Conservation (phyloP, 768 basidiomycete genomes). For the Russula ochroleuca region DNA sequence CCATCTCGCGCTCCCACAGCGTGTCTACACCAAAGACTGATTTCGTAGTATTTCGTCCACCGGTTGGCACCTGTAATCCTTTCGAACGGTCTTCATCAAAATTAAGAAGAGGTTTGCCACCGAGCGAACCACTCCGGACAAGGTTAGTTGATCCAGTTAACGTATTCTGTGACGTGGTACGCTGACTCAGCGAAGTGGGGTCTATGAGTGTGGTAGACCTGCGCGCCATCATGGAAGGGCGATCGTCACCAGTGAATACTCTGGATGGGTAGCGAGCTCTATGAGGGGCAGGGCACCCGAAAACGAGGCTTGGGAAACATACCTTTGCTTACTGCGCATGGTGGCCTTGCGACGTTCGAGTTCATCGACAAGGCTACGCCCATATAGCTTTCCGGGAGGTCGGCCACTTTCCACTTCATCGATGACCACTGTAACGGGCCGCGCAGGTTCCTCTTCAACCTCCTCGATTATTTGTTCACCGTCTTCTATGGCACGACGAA, state of each 20-base stretch:
- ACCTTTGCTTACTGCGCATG: constrained; percentile 84
- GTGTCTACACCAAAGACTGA: constrained; percentile 95
- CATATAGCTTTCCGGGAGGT: constrained; percentile 80
- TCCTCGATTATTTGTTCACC: constrained; percentile 70
- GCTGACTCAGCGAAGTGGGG: constrained; percentile 50
- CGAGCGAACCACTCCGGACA: constrained; percentile 46
- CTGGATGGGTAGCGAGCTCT: constrained; percentile 38
- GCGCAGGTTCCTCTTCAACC: constrained; percentile 33
- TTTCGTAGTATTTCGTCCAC: constrained; percentile 40
- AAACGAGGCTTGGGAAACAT: constrained; percentile 29
- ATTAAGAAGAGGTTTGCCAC: constrained; percentile 61
- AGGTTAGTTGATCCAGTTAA: constrained; percentile 44
- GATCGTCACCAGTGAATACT: constrained; percentile 81
- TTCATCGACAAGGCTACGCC: constrained; percentile 87
- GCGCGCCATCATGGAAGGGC: constrained; percentile 92
- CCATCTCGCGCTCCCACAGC: constrained; percentile 88
- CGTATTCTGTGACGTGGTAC: constrained; percentile 44
- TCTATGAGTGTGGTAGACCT: constrained; percentile 70
- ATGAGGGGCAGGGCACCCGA: constrained; percentile 5
- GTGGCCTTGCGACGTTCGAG: constrained; percentile 77
- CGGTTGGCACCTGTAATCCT: constrained; percentile 30
- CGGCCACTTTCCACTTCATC: constrained; percentile 35
- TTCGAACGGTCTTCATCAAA: constrained; percentile 50
- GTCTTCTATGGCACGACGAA: constrained; percentile 73
- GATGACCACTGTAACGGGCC: constrained; percentile 33